Base-by-base conservation (phyloP, 2,329 filamentous ascomycete genomes). In the Cadophora sp. region DNA sequence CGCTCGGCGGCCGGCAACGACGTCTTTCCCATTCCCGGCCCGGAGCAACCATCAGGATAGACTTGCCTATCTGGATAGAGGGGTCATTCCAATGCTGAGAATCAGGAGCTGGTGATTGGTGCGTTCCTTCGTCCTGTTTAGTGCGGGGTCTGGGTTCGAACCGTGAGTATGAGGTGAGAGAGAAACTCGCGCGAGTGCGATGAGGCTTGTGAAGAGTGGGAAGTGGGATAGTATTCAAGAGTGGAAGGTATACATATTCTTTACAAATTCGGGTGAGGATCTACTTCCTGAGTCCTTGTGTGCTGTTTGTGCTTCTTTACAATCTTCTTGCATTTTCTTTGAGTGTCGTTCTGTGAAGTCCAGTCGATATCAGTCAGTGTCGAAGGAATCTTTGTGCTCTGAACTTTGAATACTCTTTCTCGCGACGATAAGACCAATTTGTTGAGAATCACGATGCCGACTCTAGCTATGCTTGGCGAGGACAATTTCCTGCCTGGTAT, bases 401-500 rank as follows among this genome's bases (percentile, higher is more conserved):
- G 40, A 19, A 6, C 2, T 19, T 26, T 26, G 9, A 26, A 51
- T 26, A 9, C 22, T 22, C 48, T 26, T 51, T 11, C 4, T 4
- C 4, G 22, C 24, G 48, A 51, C 22, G 48, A 51, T 51, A 56
- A 31, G 19, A 56, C 27, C 27, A 56, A 11, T n/a, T 34, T 56
- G 26, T 56, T 56, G 11, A 31, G 14, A 34, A 56, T 31, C 53
- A 56, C 53, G 53, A 63, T 51, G 50, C 64, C 55, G 14, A 55
- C 53, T 29, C 27, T 68, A 31, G 62, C 56, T 19, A 64, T 64
- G 34, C 37, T 68, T n/a, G 50, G 51, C 19, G 34, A 51, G 19
- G 50, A 59, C 6, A 63, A 65, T 22, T 34, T 68, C 4, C 46
- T 71, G 7, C 64, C 69, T 26, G 56, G 66, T 19, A 62, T 70